Evolutionary conservation across 129 eudicot genomes (phyloP), one percentile per base, ranked within the genome.

Genomic region (Arctium minus): DNA sequence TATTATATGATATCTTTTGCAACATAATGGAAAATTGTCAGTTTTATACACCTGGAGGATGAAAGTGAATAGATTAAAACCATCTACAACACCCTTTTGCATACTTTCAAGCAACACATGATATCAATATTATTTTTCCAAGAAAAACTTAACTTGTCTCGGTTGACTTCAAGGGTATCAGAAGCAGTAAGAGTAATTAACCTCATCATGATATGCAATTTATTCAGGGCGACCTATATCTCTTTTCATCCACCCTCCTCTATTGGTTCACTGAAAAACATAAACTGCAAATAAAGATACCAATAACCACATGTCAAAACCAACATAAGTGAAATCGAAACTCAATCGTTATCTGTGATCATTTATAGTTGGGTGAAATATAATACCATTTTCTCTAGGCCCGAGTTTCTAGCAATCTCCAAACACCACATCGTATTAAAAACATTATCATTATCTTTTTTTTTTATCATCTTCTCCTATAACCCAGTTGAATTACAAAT

Each of bases 11-110:
- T 75, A 92, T 93, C 93, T 86, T 92, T 93, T 30, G 97, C 97
- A 73, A 92, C 81, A 76, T 92, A 92, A 62, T 92, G 92, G 44
- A 92, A 92, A 86, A 92, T 84, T 3, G 97, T 92, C 92, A 92
- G 89, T 76, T 92, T 92, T 53, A 91, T 78, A 71, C 92, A 91
- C 92, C 95, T 91, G 84, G 33, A 82, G 74, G 17, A 6, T 35
- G 36, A 42, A 56, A 44, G 56, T 44, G 67, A 48, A 22, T 10
- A 46, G 18, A n/a, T 73, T 44, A 70, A 56, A 75, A 5, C 50
- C 3, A 36, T 50, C 33, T 60, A 70, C 50, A 38, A 73, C 17
- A 73, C 32, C 76, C 15, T 8, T 9, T 8, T 5, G 30, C 36
- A 35, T 73, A 4, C 35, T 17, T 30, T 35, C 32, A 78, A 64